These are phyloP conservation scores for Quercus agrifolia DNA, from an alignment of 306 rosid species.

Conservation along the genomic window DNA sequence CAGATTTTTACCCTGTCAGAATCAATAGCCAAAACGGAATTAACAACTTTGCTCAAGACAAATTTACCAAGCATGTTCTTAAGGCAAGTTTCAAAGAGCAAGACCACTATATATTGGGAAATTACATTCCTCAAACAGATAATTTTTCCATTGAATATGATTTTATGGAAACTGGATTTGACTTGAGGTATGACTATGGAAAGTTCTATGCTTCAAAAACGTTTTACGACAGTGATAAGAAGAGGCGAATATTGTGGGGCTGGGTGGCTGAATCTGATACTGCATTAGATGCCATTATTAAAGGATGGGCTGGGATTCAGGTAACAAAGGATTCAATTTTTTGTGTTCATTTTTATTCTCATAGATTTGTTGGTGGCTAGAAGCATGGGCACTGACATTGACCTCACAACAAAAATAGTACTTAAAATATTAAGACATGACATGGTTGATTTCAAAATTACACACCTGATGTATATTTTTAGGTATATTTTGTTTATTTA, in stretches of 20 bases:
- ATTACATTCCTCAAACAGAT: constrained; percentile 30
- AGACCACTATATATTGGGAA: constrained; percentile 51
- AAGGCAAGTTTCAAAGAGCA: constrained; percentile 37
- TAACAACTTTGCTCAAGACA: constrained; percentile 28
- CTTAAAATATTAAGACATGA: too few relatives aligned
- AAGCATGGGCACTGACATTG: neutral
- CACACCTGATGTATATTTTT: too few relatives aligned
- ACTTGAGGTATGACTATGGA: constrained; percentile 47
- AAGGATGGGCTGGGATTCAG: constrained; percentile 84
- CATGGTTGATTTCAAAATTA: too few relatives aligned
- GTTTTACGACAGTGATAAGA: constrained; percentile 46
- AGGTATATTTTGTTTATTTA: too few relatives aligned
- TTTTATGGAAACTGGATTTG: constrained; percentile 30
- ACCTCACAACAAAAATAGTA: too few relatives aligned
- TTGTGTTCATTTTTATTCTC: neutral
- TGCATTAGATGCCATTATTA: constrained; percentile 34
- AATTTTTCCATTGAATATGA: constrained; percentile 30
- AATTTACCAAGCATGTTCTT: constrained; percentile 37
- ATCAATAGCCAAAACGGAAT: constrained; percentile 35
- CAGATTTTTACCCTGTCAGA: constrained; percentile 50
- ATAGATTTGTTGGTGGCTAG: neutral
- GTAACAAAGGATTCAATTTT: constrained; percentile 24
- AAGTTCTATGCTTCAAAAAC: constrained; percentile 58
- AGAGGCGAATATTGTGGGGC: constrained; percentile 53
- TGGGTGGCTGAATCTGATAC: constrained; percentile 43